Conservation (phyloP, 2,329 filamentous ascomycete genomes). For the Penicillium palitans region DNA sequence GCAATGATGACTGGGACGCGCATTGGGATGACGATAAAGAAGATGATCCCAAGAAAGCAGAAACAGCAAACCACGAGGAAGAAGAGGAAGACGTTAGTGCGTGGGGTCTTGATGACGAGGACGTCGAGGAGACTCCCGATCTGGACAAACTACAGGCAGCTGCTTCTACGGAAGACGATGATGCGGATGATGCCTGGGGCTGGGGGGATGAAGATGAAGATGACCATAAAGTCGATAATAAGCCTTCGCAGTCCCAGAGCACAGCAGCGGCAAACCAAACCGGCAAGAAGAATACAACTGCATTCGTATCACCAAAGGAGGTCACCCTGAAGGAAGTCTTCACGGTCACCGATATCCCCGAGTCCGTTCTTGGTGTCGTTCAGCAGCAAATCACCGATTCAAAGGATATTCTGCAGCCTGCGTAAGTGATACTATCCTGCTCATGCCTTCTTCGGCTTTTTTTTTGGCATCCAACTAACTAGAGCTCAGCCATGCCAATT, state of each 20-base stretch:
- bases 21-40: slow-evolving; percentile 74
- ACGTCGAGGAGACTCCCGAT: slow-evolving; percentile 34
- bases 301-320: slow-evolving; percentile 52
- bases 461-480: slow-evolving; percentile 21
- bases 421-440: slow-evolving; percentile 31
- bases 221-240: slow-evolving; percentile 30
- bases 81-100: slow-evolving; percentile 51
- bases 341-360: slow-evolving; percentile 82
- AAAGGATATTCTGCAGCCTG: slow-evolving; percentile 37
- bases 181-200: slow-evolving; percentile 70
- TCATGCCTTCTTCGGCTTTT: not conserved
- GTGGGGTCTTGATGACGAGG: slow-evolving; percentile 53
- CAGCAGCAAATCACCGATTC: slow-evolving; percentile 45
- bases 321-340: slow-evolving; percentile 83
- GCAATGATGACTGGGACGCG: slow-evolving; percentile 68
- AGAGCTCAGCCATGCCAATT: slow-evolving; percentile 31
- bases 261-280: slow-evolving; percentile 23
- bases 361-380: slow-evolving; percentile 60
- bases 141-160: slow-evolving; percentile 19
- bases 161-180: slow-evolving; percentile 34
- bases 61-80: slow-evolving; percentile 24
- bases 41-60: slow-evolving; percentile 28
- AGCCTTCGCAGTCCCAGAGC: slow-evolving; percentile 20
- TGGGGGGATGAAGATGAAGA: slow-evolving; percentile 69
- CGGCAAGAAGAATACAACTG: slow-evolving; percentile 20